Base-by-base conservation (phyloP, 352 stramenopile genomes). In the Pythium brassicae region DNA sequence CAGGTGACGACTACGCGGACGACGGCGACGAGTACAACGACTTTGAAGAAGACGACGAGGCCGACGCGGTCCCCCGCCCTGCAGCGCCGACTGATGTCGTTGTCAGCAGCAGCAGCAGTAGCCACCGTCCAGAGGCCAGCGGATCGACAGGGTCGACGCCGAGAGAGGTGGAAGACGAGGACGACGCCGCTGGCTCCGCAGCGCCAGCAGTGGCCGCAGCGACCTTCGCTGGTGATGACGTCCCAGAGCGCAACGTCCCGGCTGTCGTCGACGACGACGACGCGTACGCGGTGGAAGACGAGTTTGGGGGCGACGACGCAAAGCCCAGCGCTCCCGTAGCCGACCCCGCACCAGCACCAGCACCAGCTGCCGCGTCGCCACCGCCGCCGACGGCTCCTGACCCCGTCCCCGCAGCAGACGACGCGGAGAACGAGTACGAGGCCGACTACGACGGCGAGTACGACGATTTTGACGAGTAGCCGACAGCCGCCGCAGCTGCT, bases 381-480 rank as follows among this genome's bases (percentile, higher is more conserved):
- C 22, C 46, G 9, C 15, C n/a, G 22, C 12, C 32, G 7, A 37
- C 10, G 14, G 32, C 32, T 37, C 9, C 32, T 14, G 32, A 7
- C 32, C 9, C 1, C 32, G 14, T 7, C 32, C 32, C 32, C 26
- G 4, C 46, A 56, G 34, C 6, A 51, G 20, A 44, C 5, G 50
- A 55, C 2, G 62, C 71, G 8, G 66, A 71, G 34, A 63, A 62
- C 52, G 69, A 78, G 39, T 63, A 63, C 48, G 56, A 61, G 23
- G 47, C 47, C 26, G 55, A 62, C 19, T 83, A 86, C 57, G 74
- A 86, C 27, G 73, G 57, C 40, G 71, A 76, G 59, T 84, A 85
- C 59, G 68, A 82, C 59, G 76, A 85, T 40, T 89, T 80, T 44
- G 76, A 89, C 19, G 67, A 79, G 47, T 53, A 53, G 47, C 35